Conservation (phyloP, 768 basidiomycete species). For the Cyathus striatus region DNA sequence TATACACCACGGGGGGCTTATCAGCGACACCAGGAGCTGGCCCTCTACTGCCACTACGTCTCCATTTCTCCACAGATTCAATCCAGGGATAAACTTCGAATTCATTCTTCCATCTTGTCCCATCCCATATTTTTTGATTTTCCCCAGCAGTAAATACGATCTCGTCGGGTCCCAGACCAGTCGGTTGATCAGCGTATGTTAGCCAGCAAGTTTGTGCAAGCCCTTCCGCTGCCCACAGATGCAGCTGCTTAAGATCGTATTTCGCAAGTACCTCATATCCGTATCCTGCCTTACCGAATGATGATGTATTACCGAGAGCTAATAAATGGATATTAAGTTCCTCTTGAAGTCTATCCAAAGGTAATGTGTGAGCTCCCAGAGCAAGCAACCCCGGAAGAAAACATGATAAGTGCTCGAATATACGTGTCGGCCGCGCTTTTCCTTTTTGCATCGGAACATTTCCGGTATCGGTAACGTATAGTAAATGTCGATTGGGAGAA, state of each 20-base stretch:
- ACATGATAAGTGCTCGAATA: constrained; percentile 72
- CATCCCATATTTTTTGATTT: constrained; percentile 13
- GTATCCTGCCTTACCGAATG: constrained; percentile 27
- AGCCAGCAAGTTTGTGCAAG: constrained; percentile 68
- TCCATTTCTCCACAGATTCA: constrained; percentile 45
- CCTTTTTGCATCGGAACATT: constrained; percentile 19
- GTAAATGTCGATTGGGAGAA: constrained; percentile 55
- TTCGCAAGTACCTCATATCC: constrained; percentile 30
- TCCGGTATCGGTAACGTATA: constrained; percentile 67
- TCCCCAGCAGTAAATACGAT: constrained; percentile 27
- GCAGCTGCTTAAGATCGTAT: constrained; percentile 56
- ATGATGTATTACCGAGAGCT: constrained; percentile 28
- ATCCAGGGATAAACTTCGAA: constrained; percentile 36
- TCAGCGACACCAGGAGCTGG: constrained; percentile 50
- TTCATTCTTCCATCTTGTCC: constrained; percentile 13
- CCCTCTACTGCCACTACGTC: constrained; percentile 35
- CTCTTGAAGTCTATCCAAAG: constrained; percentile 47
- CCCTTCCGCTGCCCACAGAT: constrained; percentile 74
- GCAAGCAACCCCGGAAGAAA: constrained; percentile 76
- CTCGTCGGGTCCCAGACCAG: constrained; percentile 67
- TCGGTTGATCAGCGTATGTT: constrained; percentile 65
- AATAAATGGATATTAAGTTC: constrained; percentile 46
- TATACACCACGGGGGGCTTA: constrained; percentile 32
- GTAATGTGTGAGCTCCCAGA: constrained; percentile 60
- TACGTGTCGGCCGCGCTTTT: constrained; percentile 33